Base-by-base conservation (phyloP, 306 rosid genomes). In the Castanospermum australe region DNA sequence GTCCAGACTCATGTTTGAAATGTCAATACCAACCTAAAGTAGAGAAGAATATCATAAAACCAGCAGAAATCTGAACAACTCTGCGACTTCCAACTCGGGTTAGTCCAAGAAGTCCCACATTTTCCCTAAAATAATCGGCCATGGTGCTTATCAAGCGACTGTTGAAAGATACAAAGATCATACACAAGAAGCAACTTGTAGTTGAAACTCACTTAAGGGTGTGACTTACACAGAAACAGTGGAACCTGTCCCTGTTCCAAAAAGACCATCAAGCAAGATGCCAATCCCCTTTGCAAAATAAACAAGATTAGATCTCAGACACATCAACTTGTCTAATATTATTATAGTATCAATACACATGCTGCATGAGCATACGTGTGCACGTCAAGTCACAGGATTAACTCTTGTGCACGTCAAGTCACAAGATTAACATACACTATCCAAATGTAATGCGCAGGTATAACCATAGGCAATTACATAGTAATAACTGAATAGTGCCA, bases 31-130 rank as follows among this genome's bases (percentile, higher is more conserved):
- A 54, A 95, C 99, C 99, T 73, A 95, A 83, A 64, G 78, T 90
- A 25, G 99, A 87, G 89, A 95, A 95, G 90, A 95, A 95, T 84
- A 95, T 95, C 99, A 95, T 95, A 83, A 92, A 95, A 45, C 93
- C 98, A 48, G 99, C 97, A 21, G 98, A 92, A 82, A 95, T 91
- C 81, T 95, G 97, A 74, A 95, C 98, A 62, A 92, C 98, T 85
- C 99, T 74, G 42, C 99, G 98, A 54, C 99, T 95, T 85, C 99
- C 99, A 25, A 95, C 99, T 48, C 99, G 87, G 42, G 99, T 95
- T 42, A 92, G 87, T 56, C 99, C 99, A 32, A 95, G 99, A 77
- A 95, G 99, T 38, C 99, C 99, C 24, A 93, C 97, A 77, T 95
- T 95, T 87, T 95, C 99, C 88, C 99, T 95, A 83, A 38, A 82